Percentiles rank a stretch among this genome's conserved stretches.
Evolutionary conservation across 106 monocot species (phyloP).

Genomic region (Platanthera guangdongensis): DNA sequence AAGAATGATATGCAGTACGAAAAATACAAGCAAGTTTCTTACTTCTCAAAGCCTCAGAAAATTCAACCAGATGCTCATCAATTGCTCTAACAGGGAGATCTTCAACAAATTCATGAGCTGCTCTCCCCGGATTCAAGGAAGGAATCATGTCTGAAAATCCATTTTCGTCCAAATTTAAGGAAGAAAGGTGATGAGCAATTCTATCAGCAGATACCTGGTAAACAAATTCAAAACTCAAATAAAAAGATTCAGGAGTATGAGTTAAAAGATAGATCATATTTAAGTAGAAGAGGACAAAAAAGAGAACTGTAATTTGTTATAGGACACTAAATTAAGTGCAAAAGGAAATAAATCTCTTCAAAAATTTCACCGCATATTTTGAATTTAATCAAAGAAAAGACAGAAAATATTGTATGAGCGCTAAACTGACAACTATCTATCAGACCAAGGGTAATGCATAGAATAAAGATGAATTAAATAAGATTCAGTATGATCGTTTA

Average conservation of each 20-base stretch:
- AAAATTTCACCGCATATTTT: background rate
- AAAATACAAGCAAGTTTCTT: slow-evolving; percentile 14
- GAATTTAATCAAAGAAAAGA: background rate
- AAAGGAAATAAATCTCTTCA: background rate
- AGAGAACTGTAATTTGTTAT: background rate
- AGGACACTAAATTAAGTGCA: background rate
- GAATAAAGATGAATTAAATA: background rate
- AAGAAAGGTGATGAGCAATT: slow-evolving; percentile 21
- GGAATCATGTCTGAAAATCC: slow-evolving; percentile 24
- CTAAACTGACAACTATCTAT: background rate
- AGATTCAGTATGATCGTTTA: background rate
- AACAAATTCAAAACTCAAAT: background rate
- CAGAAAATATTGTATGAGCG: background rate
- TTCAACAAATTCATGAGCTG: slow-evolving; percentile 37
- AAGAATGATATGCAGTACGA: background rate
- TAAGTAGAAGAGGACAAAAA: background rate
- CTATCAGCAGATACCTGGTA: slow-evolving; percentile 32
- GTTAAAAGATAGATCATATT: background rate
- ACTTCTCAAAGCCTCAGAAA: slow-evolving; percentile 96
- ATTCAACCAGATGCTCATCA: slow-evolving; percentile 91
- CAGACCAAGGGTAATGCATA: background rate
- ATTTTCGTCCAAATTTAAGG: slow-evolving; percentile 34
- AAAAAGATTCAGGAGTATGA: too few species aligned
- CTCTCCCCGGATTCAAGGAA: slow-evolving; percentile 34
- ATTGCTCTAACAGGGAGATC: slow-evolving; percentile 29